phyloP scores from a whole-genome alignment of 441 rosid species.

The Croton laevigatus region DNA sequence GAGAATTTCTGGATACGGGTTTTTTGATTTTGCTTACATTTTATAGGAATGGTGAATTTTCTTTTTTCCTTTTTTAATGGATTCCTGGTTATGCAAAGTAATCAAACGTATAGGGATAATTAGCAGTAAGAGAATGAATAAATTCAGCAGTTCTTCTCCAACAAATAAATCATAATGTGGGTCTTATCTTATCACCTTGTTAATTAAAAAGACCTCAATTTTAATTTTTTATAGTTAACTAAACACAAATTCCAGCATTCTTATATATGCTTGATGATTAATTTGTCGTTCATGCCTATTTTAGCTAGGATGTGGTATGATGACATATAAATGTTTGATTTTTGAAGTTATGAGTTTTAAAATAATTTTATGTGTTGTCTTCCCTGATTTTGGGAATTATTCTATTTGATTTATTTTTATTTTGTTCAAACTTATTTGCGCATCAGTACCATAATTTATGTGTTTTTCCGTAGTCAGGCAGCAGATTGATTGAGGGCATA shows the following conservation, averaged over 20 bases:
- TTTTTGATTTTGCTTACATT: conserved; percentile 10
- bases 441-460: neutral
- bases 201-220: neutral
- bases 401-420: neutral
- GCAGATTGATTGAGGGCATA: neutral
- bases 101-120: too few species aligned
- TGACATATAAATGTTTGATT: neutral
- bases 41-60: neutral
- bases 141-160: neutral
- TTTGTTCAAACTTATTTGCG: neutral
- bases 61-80: neutral
- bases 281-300: neutral
- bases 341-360: neutral
- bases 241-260: neutral
- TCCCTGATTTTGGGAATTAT: neutral
- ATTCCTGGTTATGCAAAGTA: neutral
- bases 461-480: neutral
- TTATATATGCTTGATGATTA: neutral
- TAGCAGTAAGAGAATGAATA: too few species aligned
- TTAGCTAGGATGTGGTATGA: neutral
- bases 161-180: neutral
- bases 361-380: neutral
- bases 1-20: neutral
- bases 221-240: neutral
- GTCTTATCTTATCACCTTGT: neutral